Conservation (phyloP, 2,329 filamentous ascomycete genomes). For the Thermothelomyces thermophilus region DNA sequence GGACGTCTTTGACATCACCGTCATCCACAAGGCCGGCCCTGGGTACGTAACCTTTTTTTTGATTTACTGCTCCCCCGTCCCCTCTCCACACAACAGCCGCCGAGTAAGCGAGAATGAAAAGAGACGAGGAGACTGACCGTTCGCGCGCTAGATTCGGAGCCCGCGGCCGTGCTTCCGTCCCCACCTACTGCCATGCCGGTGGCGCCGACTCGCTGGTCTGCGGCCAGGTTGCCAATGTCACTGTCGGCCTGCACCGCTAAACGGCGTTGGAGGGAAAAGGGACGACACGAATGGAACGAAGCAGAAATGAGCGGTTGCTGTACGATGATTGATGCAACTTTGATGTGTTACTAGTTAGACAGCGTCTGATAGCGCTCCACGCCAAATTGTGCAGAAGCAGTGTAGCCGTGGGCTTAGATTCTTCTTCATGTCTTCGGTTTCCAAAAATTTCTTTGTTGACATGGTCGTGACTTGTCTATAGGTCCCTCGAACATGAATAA, state of each 20-base stretch:
- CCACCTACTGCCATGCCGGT: neutral
- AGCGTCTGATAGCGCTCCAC: neutral
- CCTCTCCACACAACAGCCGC: too few relatives aligned
- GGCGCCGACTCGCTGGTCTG: neutral
- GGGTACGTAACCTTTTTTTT: neutral
- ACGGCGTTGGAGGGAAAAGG: too few relatives aligned
- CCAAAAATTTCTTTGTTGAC: too few relatives aligned
- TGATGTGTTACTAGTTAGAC: neutral
- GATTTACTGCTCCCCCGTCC: too few relatives aligned
- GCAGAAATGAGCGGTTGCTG: too few relatives aligned
- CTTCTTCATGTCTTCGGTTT: too few relatives aligned
- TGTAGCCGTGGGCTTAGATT: too few relatives aligned
- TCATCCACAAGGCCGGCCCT: neutral
- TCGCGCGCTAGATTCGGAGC: neutral
- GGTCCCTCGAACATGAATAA: too few relatives aligned
- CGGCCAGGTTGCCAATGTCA: neutral
- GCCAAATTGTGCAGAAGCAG: too few relatives aligned
- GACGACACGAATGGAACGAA: neutral
- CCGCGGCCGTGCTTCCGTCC: neutral
- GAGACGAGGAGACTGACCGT: neutral
- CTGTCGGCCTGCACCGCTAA: neutral
- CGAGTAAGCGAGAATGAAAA: neutral
- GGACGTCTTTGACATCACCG: neutral
- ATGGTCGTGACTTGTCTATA: too few relatives aligned
- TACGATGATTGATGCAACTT: too few relatives aligned